phyloP scores from a whole-genome alignment of 371 early-diverging fungal genomes.

The Mucor irregularis region DNA sequence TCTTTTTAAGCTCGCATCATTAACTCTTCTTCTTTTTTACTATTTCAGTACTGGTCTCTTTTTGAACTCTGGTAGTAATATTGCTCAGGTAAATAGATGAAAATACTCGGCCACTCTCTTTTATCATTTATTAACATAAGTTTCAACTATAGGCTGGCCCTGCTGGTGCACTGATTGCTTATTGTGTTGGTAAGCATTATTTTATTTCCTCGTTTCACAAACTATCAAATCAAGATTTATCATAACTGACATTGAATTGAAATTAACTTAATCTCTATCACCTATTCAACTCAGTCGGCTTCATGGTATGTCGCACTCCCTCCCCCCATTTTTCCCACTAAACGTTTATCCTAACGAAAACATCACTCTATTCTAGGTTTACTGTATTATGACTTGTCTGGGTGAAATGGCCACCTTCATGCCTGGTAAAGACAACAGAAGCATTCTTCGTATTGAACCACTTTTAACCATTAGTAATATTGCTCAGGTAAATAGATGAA shows the following conservation, averaged over 20 bases:
- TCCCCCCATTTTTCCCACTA: no score
- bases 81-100: constrained; percentile 45
- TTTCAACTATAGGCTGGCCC: constrained; percentile 84
- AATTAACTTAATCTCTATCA: constrained; percentile 2
- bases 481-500: constrained; percentile 34
- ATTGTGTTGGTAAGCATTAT: constrained; percentile 60
- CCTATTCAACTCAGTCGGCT: constrained; percentile 29
- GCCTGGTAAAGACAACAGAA: constrained; percentile 45
- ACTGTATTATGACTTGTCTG: constrained; percentile 75
- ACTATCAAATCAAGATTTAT: constrained; percentile 1
- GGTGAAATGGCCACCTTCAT: constrained; percentile 87
- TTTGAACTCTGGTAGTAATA: constrained; percentile 72
- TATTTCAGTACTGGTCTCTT: constrained; percentile 74
- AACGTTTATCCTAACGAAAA: no score
- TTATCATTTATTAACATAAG: no score
- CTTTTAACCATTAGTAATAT: no score
- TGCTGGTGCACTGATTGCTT: constrained; percentile 75
- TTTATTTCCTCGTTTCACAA: background rate
- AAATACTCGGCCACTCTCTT: background rate
- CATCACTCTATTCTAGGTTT: constrained; percentile 68
- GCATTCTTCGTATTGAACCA: no score
- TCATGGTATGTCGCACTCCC: no score
- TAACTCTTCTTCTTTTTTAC: background rate
- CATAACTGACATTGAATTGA: constrained; percentile 1
- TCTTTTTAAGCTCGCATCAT: background rate